Evolutionary conservation across 129 eudicot species (phyloP), one percentile per base, ranked within the genome.

Genomic region (Centaurea solstitialis): DNA sequence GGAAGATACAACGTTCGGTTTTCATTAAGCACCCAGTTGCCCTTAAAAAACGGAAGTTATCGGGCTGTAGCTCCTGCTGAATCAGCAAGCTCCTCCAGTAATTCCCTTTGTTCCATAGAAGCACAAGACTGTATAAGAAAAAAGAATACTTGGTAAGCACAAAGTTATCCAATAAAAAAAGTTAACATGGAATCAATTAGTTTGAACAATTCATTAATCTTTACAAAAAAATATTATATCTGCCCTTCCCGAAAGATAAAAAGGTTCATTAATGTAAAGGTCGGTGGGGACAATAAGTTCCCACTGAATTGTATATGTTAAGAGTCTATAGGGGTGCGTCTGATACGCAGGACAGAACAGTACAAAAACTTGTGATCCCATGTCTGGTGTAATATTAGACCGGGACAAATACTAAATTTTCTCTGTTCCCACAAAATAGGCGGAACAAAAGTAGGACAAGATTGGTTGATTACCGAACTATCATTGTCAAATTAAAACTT

Each of bases 41-140:
- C 15, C 73, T 39, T 26, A 23, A 33, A 72, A 83, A 11, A 6
- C 21, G 23, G 18, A 69, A 39, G 24, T 81, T 81, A 90, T 28
- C 84, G 62, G 35, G 89, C 84, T 66, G 93, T 57, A 50, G 82
- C 81, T 41, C 87, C 86, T 18, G 73, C 92, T 21, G 99, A 93
- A 35, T 81, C 92, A 0, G 97, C 99, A 80, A 93, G 97, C 85
- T 93, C 99, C 83, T 91, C 97, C 23, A 96, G 90, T 73, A 93
- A 20, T 82, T 91, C 98, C 86, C 93, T 87, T 79, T 93, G 99
- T 81, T 96, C 99, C 93, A 88, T 80, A 4, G 96, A 59, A 9
- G 87, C 82, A 74, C 97, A 96, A 70, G 99, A 90, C 98, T 95
- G 92, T 90, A 85, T 24, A 68, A 13, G 50, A 33, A 75, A 10